Evolutionary conservation across 176 grass and related monocot species (phyloP), one percentile per base, ranked within the genome.

Genomic region (Guadua angustifolia): DNA sequence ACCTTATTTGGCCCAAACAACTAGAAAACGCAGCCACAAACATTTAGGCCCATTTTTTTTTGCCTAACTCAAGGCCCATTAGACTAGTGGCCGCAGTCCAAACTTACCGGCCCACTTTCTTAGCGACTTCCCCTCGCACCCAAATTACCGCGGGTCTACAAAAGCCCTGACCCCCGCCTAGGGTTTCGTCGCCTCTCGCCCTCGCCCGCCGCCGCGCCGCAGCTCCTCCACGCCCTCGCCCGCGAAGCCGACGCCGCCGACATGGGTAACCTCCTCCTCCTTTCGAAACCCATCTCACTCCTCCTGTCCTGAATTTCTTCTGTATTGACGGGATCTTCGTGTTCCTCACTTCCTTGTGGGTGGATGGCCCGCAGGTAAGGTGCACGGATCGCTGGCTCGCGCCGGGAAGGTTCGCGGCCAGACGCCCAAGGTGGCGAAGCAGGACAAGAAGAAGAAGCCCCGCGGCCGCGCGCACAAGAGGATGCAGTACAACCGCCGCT

Each of bases 401-500:
- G 93, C 93, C 67, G 93, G 90, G 45, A 95, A 95, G 88, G 93
- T 95, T 43, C 83, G 93, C 36, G 90, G 93, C 0, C 93, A 95
- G 75, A 95, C 93, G 70, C 93, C 93, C 9, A 95, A 95, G 90
- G 93, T 95, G 50, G 93, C 90, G 7, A 95, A 95, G 88, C 90
- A 95, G 84, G 93, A 95, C 85, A 95, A 95, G 90, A 95, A 95
- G 88, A 95, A 95, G 86, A 79, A 93, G 86, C 93, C 90, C 71
- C 90, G 93, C 49, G 93, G 93, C 71, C 87, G 93, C 82, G 90
- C 93, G 9, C 6, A 93, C 88, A 95, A 95, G 88, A 87, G 93
- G 74, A 95, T 95, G 88, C 93, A 95, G 86, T 95, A 95, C 93
- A 95, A 95, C 90, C 88, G 93, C 75, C 93, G 93, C 24, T 95